These are phyloP conservation scores for Nymphaea colorata DNA, from an alignment of 164 flowering plant genomes.

Conservation along the genomic window DNA sequence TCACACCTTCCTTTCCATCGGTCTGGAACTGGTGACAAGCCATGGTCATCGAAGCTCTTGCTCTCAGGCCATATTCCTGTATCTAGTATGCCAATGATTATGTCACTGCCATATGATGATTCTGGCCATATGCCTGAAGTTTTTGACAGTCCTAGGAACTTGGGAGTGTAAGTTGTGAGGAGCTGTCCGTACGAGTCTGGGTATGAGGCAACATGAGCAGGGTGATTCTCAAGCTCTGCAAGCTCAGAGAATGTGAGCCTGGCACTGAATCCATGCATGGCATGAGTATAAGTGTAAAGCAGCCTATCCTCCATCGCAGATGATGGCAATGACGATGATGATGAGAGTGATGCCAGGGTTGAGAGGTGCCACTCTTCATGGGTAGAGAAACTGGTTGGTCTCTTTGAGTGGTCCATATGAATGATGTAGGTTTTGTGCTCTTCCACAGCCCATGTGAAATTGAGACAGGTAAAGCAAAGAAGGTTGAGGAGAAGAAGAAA, in stretches of 20 bases:
- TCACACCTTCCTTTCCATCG: conserved; percentile 64
- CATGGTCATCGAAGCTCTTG: conserved; percentile 42
- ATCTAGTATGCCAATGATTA: conserved; percentile 60
- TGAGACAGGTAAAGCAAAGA: neutral
- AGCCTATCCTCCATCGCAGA: neutral
- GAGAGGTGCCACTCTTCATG: conserved; percentile 2
- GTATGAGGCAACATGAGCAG: conserved; percentile 32
- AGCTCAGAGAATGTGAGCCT: conserved; percentile 33
- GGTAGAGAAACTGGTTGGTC: neutral
- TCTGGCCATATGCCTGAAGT: conserved; percentile 38
- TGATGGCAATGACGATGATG: neutral
- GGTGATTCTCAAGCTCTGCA: conserved; percentile 20
- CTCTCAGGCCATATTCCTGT: conserved; percentile 84
- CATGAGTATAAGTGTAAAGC: conserved; percentile 38
- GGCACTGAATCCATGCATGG: conserved; percentile 55
- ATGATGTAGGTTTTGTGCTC: neutral
- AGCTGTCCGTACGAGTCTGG: conserved; percentile 24
- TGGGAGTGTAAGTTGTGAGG: conserved; percentile 42
- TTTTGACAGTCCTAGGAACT: conserved; percentile 41
- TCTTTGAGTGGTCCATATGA: conserved; percentile 1
- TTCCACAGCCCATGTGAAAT: neutral
- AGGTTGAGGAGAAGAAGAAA: neutral
- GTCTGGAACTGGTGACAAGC: conserved; percentile 35
- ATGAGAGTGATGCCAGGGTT: conserved; percentile 1
- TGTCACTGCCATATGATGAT: conserved; percentile 35